Evolutionary conservation across 805 yeast genomes (phyloP), one percentile per base, ranked within the genome.

Genomic region (Candida quercuum): DNA sequence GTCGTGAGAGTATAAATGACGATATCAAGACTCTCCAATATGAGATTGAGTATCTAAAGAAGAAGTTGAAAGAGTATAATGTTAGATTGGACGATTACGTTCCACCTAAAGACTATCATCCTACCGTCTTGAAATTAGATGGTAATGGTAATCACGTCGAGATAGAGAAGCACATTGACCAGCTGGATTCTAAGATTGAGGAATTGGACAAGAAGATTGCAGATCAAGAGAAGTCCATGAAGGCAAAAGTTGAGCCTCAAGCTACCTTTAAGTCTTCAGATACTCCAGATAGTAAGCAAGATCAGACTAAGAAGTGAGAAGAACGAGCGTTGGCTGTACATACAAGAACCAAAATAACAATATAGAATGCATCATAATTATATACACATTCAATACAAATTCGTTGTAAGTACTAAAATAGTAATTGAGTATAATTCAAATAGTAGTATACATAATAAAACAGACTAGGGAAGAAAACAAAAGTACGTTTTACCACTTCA

Each of bases 11-110:
- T 0, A 72, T 85, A 6, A 76, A 75, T n/a, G 88, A 81, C 50
- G 94, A 86, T 54, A 80, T 86, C 28, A 60, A 69, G 36, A 69
- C 77, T 3, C 61, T 86, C 16, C 91, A 86, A 54, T 78, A 74
- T 37, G 91, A 86, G 51, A 78, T 86, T 32, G 78, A 71, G 33
- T 70, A 68, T 43, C 56, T 81, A 41, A 72, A 73, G 60, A 50
- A 54, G 32, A 72, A 76, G 56, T 56, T 81, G 35, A 56, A 60
- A 25, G 67, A 66, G 35, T 60, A 68, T 39, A 40, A 60, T 45
- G 56, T 64, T 37, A 56, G 62, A 49, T 41, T 71, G 2, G 78
- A 74, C 23, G 81, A 74, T 40, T 75, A 71, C 35, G 63, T 60
- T 18, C 69, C 74, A 1, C 74, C 79, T 0, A 60, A 57, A 15